Evolutionary conservation across 139 green algal genomes (phyloP).

Genomic region (Yamagishiella unicocca): DNA sequence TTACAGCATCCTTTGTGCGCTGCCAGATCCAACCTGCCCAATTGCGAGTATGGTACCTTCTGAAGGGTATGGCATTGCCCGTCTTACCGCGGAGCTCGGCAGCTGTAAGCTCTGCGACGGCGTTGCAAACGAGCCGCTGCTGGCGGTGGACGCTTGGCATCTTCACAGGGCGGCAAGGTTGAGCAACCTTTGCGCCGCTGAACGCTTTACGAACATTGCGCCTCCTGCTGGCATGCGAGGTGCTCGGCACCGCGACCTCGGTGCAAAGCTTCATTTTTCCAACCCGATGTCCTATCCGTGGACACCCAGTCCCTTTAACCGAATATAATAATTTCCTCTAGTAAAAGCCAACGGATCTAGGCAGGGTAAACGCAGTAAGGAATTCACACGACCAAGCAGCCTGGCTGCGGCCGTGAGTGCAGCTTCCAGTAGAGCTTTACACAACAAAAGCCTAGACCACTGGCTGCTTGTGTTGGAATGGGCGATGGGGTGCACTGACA

Average conservation of each 20-base stretch:
- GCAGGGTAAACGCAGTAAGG: no score
- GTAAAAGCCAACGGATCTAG: background rate
- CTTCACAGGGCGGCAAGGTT: background rate
- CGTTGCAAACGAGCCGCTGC: conserved; percentile 36
- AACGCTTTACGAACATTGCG: conserved; percentile 11
- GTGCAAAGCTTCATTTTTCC: conserved; percentile 19
- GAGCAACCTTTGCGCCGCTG: background rate
- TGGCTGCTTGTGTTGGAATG: no score
- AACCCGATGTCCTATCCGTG: background rate
- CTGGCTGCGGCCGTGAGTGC: no score
- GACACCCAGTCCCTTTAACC: background rate
- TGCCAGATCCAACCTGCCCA: background rate
- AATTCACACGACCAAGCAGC: no score
- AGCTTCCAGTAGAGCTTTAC: no score
- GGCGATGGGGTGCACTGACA: no score
- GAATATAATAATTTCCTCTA: background rate
- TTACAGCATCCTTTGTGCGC: background rate
- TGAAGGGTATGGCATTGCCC: background rate
- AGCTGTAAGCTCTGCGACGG: conserved; percentile 45
- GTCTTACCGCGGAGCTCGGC: conserved; percentile 52
- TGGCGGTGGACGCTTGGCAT: background rate
- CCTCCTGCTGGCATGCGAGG: background rate
- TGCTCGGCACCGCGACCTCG: conserved; percentile 7
- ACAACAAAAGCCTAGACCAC: no score
- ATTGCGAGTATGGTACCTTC: background rate